A percentile compares a stretch with the other conserved stretches of the same genome.
Evolutionary conservation across 768 basidiomycete genomes (phyloP).

Genomic region (Lactifluus subvellereus): DNA sequence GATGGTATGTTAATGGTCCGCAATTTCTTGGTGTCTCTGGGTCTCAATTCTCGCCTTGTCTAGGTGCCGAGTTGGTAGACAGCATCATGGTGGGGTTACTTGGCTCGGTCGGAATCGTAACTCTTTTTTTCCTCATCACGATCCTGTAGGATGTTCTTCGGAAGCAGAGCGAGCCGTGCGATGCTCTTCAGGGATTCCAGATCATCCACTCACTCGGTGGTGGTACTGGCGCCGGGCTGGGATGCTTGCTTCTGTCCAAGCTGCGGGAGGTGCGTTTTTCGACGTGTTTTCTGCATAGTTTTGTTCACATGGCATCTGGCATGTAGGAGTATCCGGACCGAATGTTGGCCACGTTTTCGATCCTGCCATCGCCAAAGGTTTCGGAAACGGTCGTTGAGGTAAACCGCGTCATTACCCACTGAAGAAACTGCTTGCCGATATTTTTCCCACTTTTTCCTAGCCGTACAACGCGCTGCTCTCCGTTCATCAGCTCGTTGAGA

Average conservation of each 20-base stretch:
- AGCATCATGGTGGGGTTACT: conserved; percentile 51
- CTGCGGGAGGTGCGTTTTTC: conserved; percentile 57
- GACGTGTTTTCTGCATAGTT: conserved; percentile 5
- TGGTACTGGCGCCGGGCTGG: conserved; percentile 84
- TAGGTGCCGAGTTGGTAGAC: conserved; percentile 89
- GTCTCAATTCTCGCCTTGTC: not conserved
- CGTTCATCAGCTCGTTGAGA: conserved; percentile 84
- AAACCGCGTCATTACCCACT: conserved; percentile 4
- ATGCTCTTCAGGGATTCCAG: conserved; percentile 89
- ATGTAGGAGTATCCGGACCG: conserved; percentile 53
- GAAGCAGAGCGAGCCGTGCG: conserved; percentile 73
- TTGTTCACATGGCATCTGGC: conserved; percentile 25
- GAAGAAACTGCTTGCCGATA: not conserved
- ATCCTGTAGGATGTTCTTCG: conserved; percentile 62
- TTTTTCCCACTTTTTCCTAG: conserved; percentile 29
- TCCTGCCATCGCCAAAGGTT: conserved; percentile 49
- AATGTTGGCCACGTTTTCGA: conserved; percentile 48
- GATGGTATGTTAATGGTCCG: conserved; percentile 51
- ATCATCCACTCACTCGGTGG: conserved; percentile 86
- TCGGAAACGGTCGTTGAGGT: conserved; percentile 55
- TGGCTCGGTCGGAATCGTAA: not conserved
- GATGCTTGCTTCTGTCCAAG: conserved; percentile 74
- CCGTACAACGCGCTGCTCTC: conserved; percentile 85
- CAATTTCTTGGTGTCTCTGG: not conserved
- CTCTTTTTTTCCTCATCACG: not conserved